phyloP scores from a whole-genome alignment of 2,329 filamentous ascomycete species.

The Colletotrichum siamense region DNA sequence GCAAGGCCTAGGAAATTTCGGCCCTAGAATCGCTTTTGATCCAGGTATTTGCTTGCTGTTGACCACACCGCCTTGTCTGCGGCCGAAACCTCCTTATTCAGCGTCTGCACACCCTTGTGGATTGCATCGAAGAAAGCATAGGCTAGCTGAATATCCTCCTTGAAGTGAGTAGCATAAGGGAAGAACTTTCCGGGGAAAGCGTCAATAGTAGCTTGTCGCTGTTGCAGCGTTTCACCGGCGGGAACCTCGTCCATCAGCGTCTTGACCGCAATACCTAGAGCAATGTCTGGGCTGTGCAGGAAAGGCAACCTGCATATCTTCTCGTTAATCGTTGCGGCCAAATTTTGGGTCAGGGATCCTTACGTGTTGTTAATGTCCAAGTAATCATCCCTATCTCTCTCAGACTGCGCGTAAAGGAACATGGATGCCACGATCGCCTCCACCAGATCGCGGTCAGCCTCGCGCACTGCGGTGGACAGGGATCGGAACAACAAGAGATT shows the following conservation, averaged over 20 bases:
- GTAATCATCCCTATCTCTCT: slow-evolving; percentile 71
- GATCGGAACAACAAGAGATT: slow-evolving; percentile 88
- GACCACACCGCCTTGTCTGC: slow-evolving; percentile 59
- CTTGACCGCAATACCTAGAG: slow-evolving; percentile 79
- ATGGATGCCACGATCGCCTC: slow-evolving; percentile 83
- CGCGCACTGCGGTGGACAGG: slow-evolving; percentile 79
- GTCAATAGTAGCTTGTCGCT: slow-evolving; percentile 48
- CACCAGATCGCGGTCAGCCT: slow-evolving; percentile 79
- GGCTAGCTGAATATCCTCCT: slow-evolving; percentile 64
- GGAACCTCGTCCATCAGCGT: slow-evolving; percentile 79
- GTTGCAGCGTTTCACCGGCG: slow-evolving; percentile 57
- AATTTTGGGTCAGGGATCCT: slow-evolving; percentile 29
- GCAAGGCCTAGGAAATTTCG: slow-evolving; percentile 1
- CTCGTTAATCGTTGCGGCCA: slow-evolving; percentile 25
- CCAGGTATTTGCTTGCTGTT: slow-evolving; percentile 59
- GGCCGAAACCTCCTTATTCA: slow-evolving; percentile 52
- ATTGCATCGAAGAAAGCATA: slow-evolving; percentile 65
- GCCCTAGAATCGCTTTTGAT: slow-evolving; percentile 44
- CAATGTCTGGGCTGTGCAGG: slow-evolving; percentile 72
- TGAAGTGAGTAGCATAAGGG: slow-evolving; percentile 63
- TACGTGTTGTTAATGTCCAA: slow-evolving; percentile 76
- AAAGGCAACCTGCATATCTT: slow-evolving; percentile 65
- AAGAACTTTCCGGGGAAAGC: slow-evolving; percentile 60
- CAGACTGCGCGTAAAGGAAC: slow-evolving; percentile 80
- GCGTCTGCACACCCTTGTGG: slow-evolving; percentile 59